Base-by-base conservation (phyloP, 2,329 filamentous ascomycete genomes). In the Stagonosporopsis vannaccii region DNA sequence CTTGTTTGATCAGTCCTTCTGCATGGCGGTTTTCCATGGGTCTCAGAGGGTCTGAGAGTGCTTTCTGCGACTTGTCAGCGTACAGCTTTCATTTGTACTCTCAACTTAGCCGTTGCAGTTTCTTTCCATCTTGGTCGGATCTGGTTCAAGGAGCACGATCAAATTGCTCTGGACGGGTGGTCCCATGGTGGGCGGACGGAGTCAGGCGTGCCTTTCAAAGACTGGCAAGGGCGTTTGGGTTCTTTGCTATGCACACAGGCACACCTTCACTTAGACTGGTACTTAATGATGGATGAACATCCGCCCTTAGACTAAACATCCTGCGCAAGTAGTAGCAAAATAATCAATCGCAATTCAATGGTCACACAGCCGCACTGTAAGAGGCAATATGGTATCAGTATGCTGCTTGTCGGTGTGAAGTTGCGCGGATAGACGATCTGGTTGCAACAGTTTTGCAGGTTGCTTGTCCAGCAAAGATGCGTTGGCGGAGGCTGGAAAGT, bases 271-370 rank as follows among this genome's bases (percentile, higher is more conserved):
- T 61, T 75, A 76, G 72, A 75, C 72, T 71, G 73, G 72, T 70
- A 75, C 63, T 75, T 76, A 75, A 76, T 75, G 71, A 75, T 73
- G 72, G 72, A 73, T 71, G 56, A 65, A 66, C 52, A 72, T 76
- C 72, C 72, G 66, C 70, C 53, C 49, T 61, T 75, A 75, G 73
- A 75, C 66, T 75, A 70, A 59, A 69, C 61, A 60, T 58, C 64
- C 63, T 69, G 68, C 69, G 63, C 66, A 59, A 67, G 67, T 69
- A 65, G 67, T 67, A 61, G 60, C 53, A 62, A 70, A 66, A 72
- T 62, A 66, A 71, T 41, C 46, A 22, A 46, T 49, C 43, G 32
- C 46, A 37, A 53, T 55, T 48, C 33, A 48, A 39, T 15, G 39
- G n/a, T 9, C 7, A n/a, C 3, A 19, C 17, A 26, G n/a, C 9